These are phyloP conservation scores for Candida fluviatilis DNA, from an alignment of 805 yeast species.

Conservation along the genomic window DNA sequence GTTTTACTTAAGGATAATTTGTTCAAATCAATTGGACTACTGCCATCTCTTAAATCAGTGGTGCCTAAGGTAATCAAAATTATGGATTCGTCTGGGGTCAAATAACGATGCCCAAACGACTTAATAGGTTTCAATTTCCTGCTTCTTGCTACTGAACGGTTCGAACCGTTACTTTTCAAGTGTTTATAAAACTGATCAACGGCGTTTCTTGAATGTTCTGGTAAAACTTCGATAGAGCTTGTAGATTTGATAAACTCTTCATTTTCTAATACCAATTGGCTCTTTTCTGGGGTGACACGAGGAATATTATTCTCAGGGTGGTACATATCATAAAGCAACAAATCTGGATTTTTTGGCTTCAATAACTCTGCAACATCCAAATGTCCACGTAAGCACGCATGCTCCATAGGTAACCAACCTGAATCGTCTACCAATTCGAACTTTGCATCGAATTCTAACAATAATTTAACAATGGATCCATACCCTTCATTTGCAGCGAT, in stretches of 20 bases:
- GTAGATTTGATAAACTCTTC: conserved; percentile 14
- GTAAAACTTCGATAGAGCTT: conserved; percentile 34
- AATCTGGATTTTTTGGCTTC: conserved; percentile 40
- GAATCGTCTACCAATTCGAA: conserved; percentile 65
- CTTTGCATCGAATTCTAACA: conserved; percentile 52
- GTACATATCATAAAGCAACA: conserved; percentile 33
- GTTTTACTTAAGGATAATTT: conserved; percentile 72
- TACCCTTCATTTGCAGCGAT: conserved; percentile 87
- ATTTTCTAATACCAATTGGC: conserved; percentile 7
- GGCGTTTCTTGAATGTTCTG: conserved; percentile 27
- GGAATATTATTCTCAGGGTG: conserved; percentile 31
- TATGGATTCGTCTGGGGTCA: conserved; percentile 60
- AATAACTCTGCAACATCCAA: conserved; percentile 62
- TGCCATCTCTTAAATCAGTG: conserved; percentile 62
- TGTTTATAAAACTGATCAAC: conserved; percentile 38
- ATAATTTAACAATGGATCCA: conserved; percentile 47
- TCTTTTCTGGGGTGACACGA: conserved; percentile 14
- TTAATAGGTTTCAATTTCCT: conserved; percentile 53
- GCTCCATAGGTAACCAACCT: conserved; percentile 98
- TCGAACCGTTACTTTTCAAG: conserved; percentile 25
- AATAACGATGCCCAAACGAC: conserved; percentile 80
- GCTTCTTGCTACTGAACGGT: no score
- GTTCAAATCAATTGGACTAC: conserved; percentile 62
- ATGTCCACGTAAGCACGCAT: conserved; percentile 88
- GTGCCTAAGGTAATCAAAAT: conserved; percentile 84